Conservation (phyloP, 495 filamentous ascomycete species). For the Podospora bellae-mahoneyi region DNA sequence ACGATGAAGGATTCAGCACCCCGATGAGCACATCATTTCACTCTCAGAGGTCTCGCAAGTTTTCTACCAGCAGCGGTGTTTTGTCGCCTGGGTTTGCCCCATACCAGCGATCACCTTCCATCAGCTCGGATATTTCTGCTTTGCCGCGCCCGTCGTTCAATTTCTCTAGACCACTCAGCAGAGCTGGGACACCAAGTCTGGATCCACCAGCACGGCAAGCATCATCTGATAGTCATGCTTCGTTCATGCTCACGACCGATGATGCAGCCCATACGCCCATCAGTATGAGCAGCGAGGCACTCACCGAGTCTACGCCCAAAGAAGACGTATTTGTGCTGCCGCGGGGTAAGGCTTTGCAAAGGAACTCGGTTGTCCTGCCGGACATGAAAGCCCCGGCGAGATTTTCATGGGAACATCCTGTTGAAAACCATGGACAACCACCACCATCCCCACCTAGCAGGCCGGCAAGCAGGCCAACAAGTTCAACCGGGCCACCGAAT, state of each 20-base stretch:
- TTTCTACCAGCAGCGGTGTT: constrained; percentile 62
- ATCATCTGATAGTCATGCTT: constrained; percentile 61
- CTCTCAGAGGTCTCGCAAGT: constrained; percentile 49
- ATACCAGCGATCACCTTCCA: constrained; percentile 70
- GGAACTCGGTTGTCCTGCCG: constrained; percentile 61
- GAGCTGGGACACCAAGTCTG: constrained; percentile 62
- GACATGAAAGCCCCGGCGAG: constrained; percentile 54
- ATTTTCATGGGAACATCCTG: constrained; percentile 59
- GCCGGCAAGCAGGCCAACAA: constrained; percentile 48
- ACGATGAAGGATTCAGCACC: constrained; percentile 37
- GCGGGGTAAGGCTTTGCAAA: constrained; percentile 70
- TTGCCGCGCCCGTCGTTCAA: constrained; percentile 78
- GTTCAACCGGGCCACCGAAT: constrained; percentile 39
- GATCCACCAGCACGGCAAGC: constrained; percentile 57
- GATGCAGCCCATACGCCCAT: constrained; percentile 61
- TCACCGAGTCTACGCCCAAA: constrained; percentile 44
- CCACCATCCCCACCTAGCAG: constrained; percentile 53
- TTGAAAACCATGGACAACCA: constrained; percentile 43
- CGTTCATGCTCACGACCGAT: constrained; percentile 53
- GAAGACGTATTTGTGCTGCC: constrained; percentile 73
- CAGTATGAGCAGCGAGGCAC: constrained; percentile 60
- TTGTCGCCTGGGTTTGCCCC: constrained; percentile 55
- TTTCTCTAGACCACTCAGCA: constrained; percentile 86
- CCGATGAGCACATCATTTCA: constrained; percentile 41
- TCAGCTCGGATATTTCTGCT: constrained; percentile 68